phyloP scores from a whole-genome alignment of 2,329 filamentous ascomycete species.

The Elsinoe batatas region DNA sequence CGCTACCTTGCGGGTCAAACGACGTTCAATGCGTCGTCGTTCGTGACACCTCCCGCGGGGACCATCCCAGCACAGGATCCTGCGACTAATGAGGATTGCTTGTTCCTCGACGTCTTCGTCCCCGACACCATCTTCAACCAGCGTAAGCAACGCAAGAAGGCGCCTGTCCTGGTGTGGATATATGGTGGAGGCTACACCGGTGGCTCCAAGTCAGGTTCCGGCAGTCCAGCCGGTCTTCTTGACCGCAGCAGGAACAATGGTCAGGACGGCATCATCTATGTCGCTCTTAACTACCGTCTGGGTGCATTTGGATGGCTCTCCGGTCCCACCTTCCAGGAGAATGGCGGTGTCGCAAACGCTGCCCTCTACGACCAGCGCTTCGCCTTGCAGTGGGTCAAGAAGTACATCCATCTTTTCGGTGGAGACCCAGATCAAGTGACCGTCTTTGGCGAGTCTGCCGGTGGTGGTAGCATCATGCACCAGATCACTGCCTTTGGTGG shows the following conservation, averaged over 20 bases:
- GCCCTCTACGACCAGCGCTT: slow-evolving; percentile 46
- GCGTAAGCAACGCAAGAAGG: slow-evolving; percentile 26
- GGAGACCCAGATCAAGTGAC: slow-evolving; percentile 39
- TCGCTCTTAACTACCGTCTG: slow-evolving; percentile 41
- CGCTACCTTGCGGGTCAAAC: slow-evolving; percentile 22
- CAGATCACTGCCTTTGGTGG: slow-evolving; percentile 47
- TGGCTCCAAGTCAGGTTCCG: slow-evolving; percentile 30
- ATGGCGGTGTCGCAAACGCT: slow-evolving; percentile 38
- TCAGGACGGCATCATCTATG: slow-evolving; percentile 35
- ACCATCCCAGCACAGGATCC: slow-evolving; percentile 17
- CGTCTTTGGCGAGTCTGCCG: slow-evolving; percentile 43
- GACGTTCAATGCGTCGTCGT: slow-evolving; percentile 18
- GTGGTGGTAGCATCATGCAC: slow-evolving; percentile 45
- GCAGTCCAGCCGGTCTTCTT: slow-evolving; percentile 33
- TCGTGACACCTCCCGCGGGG: neutral
- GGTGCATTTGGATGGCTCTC: slow-evolving; percentile 41
- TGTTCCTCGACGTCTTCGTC: slow-evolving; percentile 32
- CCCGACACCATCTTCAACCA: slow-evolving; percentile 28
- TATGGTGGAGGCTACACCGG: slow-evolving; percentile 40
- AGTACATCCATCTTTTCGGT: slow-evolving; percentile 46
- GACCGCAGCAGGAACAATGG: slow-evolving; percentile 32
- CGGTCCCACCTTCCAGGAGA: slow-evolving; percentile 34
- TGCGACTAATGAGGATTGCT: slow-evolving; percentile 31
- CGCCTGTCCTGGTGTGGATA: slow-evolving; percentile 34
- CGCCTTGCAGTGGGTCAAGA: slow-evolving; percentile 48